These are phyloP conservation scores for Golubevia sp. DNA, from an alignment of 1,284 basidiomycete species.

Conservation along the genomic window DNA sequence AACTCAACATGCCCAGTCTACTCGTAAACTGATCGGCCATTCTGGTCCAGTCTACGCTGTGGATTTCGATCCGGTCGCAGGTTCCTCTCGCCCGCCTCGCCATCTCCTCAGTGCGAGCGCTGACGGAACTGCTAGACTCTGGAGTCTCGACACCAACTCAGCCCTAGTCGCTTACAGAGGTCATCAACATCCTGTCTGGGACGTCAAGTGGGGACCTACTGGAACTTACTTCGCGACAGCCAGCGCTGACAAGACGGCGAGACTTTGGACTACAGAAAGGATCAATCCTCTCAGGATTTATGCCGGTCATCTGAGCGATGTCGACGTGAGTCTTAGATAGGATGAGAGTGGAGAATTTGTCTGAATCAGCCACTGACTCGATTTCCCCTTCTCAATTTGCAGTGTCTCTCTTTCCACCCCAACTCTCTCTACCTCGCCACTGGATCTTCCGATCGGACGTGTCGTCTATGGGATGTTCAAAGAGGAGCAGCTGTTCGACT, in stretches of 20 bases:
- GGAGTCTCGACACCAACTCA: slow-evolving; percentile 93
- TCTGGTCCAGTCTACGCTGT: slow-evolving; percentile 94
- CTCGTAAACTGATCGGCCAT: slow-evolving; percentile 90
- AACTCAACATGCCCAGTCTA: slow-evolving; percentile 20
- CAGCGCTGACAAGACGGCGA: slow-evolving; percentile 88
- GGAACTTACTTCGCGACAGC: slow-evolving; percentile 98
- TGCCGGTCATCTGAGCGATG: slow-evolving; percentile 94
- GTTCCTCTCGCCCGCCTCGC: slow-evolving; percentile 81
- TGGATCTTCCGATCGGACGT: slow-evolving; percentile 93
- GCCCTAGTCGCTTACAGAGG: slow-evolving; percentile 93
- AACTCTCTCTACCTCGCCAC: slow-evolving; percentile 97
- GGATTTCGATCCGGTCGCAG: slow-evolving; percentile 87
- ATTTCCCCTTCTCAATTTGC: slow-evolving; percentile 3
- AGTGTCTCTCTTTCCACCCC: slow-evolving; percentile 96
- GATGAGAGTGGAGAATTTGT: too few relatives aligned
- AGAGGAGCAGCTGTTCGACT: slow-evolving; percentile 89
- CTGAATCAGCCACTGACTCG: too few relatives aligned
- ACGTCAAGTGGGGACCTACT: slow-evolving; percentile 95
- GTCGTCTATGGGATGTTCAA: slow-evolving; percentile 98
- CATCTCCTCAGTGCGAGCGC: slow-evolving; percentile 91
- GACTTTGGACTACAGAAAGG: slow-evolving; percentile 94
- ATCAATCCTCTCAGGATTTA: slow-evolving; percentile 86
- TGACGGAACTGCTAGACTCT: slow-evolving; percentile 86
- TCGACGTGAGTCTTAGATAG: slow-evolving; percentile 81
- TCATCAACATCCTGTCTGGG: slow-evolving; percentile 97